These are phyloP conservation scores for Aspergillus awamori DNA, from an alignment of 2,329 filamentous ascomycete species.

Conservation along the genomic window DNA sequence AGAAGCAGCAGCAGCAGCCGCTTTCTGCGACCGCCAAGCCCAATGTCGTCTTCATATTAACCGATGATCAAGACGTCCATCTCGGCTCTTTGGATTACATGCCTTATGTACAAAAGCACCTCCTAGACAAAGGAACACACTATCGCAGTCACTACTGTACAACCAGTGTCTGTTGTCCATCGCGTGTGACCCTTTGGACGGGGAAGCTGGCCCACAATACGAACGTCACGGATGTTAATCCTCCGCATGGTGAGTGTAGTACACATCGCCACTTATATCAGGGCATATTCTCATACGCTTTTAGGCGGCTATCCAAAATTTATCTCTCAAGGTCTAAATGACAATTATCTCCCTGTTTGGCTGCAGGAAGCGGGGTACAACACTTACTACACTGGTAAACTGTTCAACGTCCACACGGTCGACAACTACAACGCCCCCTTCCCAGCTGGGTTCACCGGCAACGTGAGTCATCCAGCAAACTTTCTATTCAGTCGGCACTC, in stretches of 20 bases:
- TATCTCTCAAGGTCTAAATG: conserved; percentile 53
- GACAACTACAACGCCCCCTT: conserved; percentile 51
- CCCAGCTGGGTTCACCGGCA: conserved; percentile 37
- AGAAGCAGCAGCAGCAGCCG: neutral
- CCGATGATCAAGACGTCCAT: conserved; percentile 65
- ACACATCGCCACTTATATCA: neutral
- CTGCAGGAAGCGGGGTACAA: conserved; percentile 56
- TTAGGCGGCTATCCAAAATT: conserved; percentile 54
- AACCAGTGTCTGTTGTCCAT: conserved; percentile 67
- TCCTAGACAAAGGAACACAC: conserved; percentile 55
- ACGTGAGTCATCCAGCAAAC: neutral
- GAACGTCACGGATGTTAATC: conserved; percentile 60
- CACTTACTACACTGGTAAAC: conserved; percentile 59
- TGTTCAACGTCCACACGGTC: conserved; percentile 56
- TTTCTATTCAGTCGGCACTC: too few species aligned
- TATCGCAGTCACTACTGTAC: conserved; percentile 65
- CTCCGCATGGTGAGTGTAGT: conserved; percentile 28
- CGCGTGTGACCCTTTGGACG: conserved; percentile 64
- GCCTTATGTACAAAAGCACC: conserved; percentile 38
- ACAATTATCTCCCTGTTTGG: conserved; percentile 56
- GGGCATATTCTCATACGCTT: neutral
- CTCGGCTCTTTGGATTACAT: conserved; percentile 52
- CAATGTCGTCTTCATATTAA: conserved; percentile 69
- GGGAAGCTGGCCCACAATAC: conserved; percentile 69
- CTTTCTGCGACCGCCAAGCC: conserved; percentile 28